Percentiles rank a stretch among this genome's conserved stretches.
phyloP scores from a whole-genome alignment of 768 basidiomycete genomes.

The Megacollybia marginata region DNA sequence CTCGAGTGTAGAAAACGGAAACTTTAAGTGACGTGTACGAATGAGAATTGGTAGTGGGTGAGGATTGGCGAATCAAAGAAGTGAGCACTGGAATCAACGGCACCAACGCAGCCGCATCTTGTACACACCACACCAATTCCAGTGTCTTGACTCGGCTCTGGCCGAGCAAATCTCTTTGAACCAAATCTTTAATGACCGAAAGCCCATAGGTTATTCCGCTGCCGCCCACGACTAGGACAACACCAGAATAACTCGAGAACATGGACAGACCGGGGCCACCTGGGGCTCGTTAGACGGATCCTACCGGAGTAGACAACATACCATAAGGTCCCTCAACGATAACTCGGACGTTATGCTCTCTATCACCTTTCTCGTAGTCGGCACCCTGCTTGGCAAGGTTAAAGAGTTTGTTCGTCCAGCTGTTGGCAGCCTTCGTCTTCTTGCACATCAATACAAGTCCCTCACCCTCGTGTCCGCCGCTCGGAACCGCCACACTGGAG shows the following conservation, averaged over 20 bases:
- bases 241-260: conserved; percentile 39
- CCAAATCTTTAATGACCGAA: conserved; percentile 40
- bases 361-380: conserved; percentile 8
- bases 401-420: conserved; percentile 39
- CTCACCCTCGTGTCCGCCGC: conserved; percentile 37
- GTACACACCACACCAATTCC: conserved; percentile 46
- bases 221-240: conserved; percentile 49
- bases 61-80: conserved; percentile 20
- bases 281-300: conserved; percentile 9
- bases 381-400: conserved; percentile 19
- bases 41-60: background rate
- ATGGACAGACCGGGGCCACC: conserved; percentile 38
- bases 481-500: conserved; percentile 47
- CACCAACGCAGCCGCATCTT: conserved; percentile 26
- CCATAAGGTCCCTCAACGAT: conserved; percentile 43
- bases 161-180: conserved; percentile 25
- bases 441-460: conserved; percentile 46
- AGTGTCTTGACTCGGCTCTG: conserved; percentile 32
- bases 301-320: conserved; percentile 1
- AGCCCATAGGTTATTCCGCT: conserved; percentile 53
- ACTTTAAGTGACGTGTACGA: conserved; percentile 23
- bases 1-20: conserved; percentile 35
- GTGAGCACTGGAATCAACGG: conserved; percentile 29
- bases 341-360: conserved; percentile 20
- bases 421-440: conserved; percentile 25